Conservation (phyloP, 2,329 filamentous ascomycete species). For the Alternaria sp. region DNA sequence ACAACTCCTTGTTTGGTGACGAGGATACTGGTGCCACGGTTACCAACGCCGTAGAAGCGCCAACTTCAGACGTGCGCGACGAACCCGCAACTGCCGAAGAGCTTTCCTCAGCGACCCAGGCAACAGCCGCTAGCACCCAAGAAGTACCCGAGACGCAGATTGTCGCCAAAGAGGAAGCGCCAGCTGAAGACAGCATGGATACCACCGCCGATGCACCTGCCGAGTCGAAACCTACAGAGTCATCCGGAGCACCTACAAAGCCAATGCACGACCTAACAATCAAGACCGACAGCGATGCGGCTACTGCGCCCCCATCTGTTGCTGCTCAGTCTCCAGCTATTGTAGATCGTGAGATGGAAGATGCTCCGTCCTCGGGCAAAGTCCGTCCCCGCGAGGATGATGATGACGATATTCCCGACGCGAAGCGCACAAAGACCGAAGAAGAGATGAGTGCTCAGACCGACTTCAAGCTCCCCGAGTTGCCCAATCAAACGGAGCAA, state of each 20-base stretch:
- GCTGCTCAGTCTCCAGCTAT: conserved; percentile 34
- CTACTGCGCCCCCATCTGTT: conserved; percentile 21
- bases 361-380: conserved; percentile 50
- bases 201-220: conserved; percentile 28
- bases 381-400: conserved; percentile 73
- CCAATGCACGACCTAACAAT: conserved; percentile 46
- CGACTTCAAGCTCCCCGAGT: conserved; percentile 56
- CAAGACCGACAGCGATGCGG: conserved; percentile 29
- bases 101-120: conserved; percentile 25
- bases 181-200: conserved; percentile 40
- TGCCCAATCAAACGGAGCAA: conserved; percentile 45
- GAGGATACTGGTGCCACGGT: conserved; percentile 39
- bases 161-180: conserved; percentile 20
- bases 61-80: conserved; percentile 48
- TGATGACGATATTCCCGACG: conserved; percentile 63
- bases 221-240: conserved; percentile 18
- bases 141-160: conserved; percentile 43
- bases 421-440: conserved; percentile 83
- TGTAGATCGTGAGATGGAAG: conserved; percentile 49
- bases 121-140: conserved; percentile 38
- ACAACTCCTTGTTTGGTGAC: conserved; percentile 51
- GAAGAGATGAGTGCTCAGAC: conserved; percentile 39
- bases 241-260: conserved; percentile 39
- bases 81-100: conserved; percentile 28
- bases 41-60: conserved; percentile 53